A percentile compares a stretch with the other conserved stretches of the same genome.
phyloP scores from a whole-genome alignment of 192 early-diverging fungal species.

The Dissophora globulifera region DNA sequence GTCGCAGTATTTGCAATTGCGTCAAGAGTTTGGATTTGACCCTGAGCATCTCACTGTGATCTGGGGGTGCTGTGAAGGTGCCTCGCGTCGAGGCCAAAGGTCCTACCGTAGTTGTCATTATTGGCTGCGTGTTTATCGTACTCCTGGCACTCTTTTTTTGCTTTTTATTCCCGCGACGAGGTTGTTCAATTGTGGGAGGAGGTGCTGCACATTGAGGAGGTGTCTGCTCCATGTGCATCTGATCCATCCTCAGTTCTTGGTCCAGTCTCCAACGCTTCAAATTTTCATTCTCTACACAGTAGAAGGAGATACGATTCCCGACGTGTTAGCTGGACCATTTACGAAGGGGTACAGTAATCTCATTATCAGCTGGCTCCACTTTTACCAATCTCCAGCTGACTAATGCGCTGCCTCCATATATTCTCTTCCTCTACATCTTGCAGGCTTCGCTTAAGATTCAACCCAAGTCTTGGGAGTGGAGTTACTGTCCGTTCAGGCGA shows the following conservation, averaged over 20 bases:
- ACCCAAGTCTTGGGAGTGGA: neutral
- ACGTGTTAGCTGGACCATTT: neutral
- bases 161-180: neutral
- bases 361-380: neutral
- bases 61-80: too few relatives aligned
- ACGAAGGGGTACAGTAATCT: neutral
- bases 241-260: neutral
- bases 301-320: neutral
- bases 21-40: neutral
- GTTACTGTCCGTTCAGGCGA: conserved; percentile 3
- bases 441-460: neutral
- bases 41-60: neutral
- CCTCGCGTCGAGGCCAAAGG: too few relatives aligned
- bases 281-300: neutral
- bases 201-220: neutral
- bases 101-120: too few relatives aligned
- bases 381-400: neutral
- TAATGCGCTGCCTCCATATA: neutral
- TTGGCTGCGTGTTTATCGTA: too few relatives aligned
- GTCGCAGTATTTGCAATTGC: neutral
- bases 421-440: neutral
- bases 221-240: neutral
- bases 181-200: neutral
- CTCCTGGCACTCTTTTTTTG: conserved; percentile 1
- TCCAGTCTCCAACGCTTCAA: conserved; percentile 8